These are phyloP conservation scores for Pistacia atlantica DNA, from an alignment of 345 rosid species.

Conservation along the genomic window DNA sequence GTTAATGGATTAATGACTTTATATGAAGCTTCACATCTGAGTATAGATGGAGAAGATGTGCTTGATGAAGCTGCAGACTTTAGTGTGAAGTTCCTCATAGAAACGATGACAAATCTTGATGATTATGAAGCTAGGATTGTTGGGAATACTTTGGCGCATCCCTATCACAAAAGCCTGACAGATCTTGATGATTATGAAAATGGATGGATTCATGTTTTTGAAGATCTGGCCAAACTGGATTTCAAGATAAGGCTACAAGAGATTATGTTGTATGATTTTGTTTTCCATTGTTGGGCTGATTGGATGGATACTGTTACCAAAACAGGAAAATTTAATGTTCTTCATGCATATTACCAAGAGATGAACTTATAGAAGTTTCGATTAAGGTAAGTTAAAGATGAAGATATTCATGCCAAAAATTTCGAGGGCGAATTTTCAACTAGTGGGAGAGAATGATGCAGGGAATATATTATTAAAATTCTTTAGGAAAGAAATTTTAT, in stretches of 20 bases:
- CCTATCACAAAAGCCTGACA: conserved; percentile 45
- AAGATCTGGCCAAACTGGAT: not conserved
- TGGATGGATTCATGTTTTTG: conserved; percentile 23
- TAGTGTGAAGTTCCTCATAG: conserved; percentile 25
- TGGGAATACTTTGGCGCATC: conserved; percentile 27
- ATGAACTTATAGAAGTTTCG: no score
- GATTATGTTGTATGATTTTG: conserved; percentile 25
- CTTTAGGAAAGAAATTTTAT: no score
- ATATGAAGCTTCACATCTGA: conserved; percentile 58
- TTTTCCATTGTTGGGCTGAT: no score
- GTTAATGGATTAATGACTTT: conserved; percentile 40
- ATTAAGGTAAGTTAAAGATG: no score
- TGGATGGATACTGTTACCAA: no score
- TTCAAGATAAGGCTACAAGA: not conserved
- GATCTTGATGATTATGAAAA: conserved; percentile 31
- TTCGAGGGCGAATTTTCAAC: no score
- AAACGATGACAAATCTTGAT: conserved; percentile 7
- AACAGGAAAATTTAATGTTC: no score
- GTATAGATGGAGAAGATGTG: conserved; percentile 48
- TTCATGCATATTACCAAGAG: no score
- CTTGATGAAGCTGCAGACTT: conserved; percentile 38
- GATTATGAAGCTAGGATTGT: conserved; percentile 21
- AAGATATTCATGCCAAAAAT: no score
- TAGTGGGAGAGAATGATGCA: no score
- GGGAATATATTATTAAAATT: no score